Percentiles rank a stretch among this genome's conserved stretches.
Evolutionary conservation across 495 filamentous ascomycete species (phyloP).

Genomic region (Talaromyces ruber): DNA sequence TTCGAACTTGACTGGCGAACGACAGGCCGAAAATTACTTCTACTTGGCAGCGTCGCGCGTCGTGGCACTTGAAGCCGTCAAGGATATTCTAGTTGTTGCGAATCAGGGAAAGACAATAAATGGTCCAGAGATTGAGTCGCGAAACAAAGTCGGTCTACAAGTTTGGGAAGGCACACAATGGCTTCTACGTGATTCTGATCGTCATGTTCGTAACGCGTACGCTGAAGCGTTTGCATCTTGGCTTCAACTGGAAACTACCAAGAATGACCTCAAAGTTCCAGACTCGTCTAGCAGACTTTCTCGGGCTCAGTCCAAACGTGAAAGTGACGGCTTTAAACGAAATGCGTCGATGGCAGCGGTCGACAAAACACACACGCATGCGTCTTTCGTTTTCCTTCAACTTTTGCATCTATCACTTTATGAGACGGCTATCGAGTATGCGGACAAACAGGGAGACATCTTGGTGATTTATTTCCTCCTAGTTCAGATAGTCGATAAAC

Average conservation of each 20-base stretch:
- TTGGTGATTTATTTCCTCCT: conserved; percentile 69
- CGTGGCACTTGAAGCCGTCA: conserved; percentile 70
- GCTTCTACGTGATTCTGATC: conserved; percentile 70
- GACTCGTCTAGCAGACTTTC: conserved; percentile 42
- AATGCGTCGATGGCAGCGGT: conserved; percentile 47
- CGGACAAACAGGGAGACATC: conserved; percentile 62
- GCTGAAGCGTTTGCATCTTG: conserved; percentile 73
- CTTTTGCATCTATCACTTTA: conserved; percentile 83
- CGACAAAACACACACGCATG: conserved; percentile 43
- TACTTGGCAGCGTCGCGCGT: conserved; percentile 64
- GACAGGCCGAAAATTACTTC: conserved; percentile 55
- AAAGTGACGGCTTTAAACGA: conserved; percentile 43
- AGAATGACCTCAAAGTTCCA: conserved; percentile 51
- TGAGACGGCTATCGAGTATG: conserved; percentile 67
- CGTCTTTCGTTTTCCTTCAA: conserved; percentile 59
- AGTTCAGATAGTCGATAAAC: conserved; percentile 57
- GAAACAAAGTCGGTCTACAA: conserved; percentile 64
- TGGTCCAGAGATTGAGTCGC: conserved; percentile 52
- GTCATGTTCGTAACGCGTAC: conserved; percentile 72
- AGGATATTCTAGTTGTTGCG: conserved; percentile 69
- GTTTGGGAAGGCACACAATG: conserved; percentile 92
- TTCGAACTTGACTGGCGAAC: conserved; percentile 33
- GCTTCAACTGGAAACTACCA: conserved; percentile 70
- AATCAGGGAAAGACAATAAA: conserved; percentile 54
- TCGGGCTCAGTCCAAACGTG: conserved; percentile 18